A percentile compares a stretch with the other conserved stretches of the same genome.
Conservation (phyloP, 1,284 basidiomycete genomes). For the Melampsora occidentalis region DNA sequence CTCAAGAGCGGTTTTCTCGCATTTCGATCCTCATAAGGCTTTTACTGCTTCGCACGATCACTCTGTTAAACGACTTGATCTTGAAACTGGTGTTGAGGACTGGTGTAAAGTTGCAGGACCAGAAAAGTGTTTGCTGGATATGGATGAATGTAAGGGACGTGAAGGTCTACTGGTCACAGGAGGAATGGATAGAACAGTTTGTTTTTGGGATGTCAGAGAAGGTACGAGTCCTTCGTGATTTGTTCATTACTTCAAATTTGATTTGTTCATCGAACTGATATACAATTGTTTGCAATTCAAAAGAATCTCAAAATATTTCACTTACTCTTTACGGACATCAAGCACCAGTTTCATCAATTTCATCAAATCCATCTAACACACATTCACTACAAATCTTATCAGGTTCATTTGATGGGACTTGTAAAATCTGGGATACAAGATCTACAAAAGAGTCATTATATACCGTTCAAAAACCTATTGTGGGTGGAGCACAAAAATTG, state of each 20-base stretch:
- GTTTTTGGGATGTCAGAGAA: conserved; percentile 58
- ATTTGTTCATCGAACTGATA: conserved; percentile 62
- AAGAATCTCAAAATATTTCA: conserved; percentile 62
- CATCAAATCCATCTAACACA: conserved; percentile 61
- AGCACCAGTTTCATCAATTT: conserved; percentile 71
- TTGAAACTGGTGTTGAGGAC: conserved; percentile 55
- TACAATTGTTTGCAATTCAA: conserved; percentile 68
- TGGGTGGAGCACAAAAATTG: background rate
- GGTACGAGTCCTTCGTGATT: conserved; percentile 46
- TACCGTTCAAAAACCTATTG: conserved; percentile 46
- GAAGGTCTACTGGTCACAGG: conserved; percentile 57
- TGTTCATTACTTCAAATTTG: conserved; percentile 52
- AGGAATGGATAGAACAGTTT: conserved; percentile 58
- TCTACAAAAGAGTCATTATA: conserved; percentile 63
- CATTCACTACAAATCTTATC: conserved; percentile 66
- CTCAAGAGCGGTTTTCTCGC: conserved; percentile 63
- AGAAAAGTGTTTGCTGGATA: conserved; percentile 57
- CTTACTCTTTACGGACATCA: conserved; percentile 64
- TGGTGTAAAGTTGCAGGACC: conserved; percentile 65
- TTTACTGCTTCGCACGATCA: conserved; percentile 57
- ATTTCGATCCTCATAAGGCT: conserved; percentile 45
- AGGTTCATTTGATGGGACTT: conserved; percentile 76
- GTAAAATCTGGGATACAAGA: conserved; percentile 81
- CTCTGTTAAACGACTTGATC: conserved; percentile 57
- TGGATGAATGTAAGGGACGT: conserved; percentile 54